phyloP scores from a whole-genome alignment of 164 flowering plant species.

The Vitis cinerea region DNA sequence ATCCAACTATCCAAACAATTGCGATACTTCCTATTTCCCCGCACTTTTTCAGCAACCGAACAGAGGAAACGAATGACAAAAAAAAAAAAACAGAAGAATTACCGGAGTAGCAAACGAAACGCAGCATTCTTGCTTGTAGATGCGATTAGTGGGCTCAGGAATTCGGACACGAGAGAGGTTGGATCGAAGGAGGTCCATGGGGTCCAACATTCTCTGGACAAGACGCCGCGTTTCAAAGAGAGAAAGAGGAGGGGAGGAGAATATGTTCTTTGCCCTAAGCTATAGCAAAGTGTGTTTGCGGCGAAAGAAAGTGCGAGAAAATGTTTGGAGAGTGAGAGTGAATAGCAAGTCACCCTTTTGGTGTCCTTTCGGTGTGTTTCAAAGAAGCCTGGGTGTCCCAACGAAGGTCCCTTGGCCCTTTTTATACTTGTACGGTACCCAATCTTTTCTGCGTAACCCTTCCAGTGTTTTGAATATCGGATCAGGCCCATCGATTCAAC shows the following conservation, averaged over 20 bases:
- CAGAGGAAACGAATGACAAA: background rate
- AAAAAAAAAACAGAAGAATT: slow-evolving; percentile 2
- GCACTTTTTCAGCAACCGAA: slow-evolving; percentile 7
- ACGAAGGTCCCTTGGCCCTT: too few relatives aligned
- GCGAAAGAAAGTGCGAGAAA: slow-evolving; percentile 2
- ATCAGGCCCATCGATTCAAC: too few relatives aligned
- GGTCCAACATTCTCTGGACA: slow-evolving; percentile 15
- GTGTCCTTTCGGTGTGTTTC: too few relatives aligned
- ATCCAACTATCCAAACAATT: too few relatives aligned
- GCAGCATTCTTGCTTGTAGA: slow-evolving; percentile 97
- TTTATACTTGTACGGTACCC: too few relatives aligned
- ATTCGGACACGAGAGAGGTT: slow-evolving; percentile 80
- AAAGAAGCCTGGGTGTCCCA: too few relatives aligned
- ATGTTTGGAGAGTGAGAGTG: too few relatives aligned
- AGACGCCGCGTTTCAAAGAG: slow-evolving; percentile 11
- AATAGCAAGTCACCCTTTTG: too few relatives aligned
- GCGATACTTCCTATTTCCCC: background rate
- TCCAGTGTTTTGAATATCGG: too few relatives aligned
- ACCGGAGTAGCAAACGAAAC: slow-evolving; percentile 91
- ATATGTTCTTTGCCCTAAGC: slow-evolving; percentile 24
- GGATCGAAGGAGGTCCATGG: slow-evolving; percentile 86
- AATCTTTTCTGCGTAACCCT: too few relatives aligned
- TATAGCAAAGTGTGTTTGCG: slow-evolving; percentile 8
- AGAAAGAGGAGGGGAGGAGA: background rate
- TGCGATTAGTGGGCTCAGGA: slow-evolving; percentile 95